Conservation (phyloP, 768 basidiomycete species). For the Rhodotorula kratochvilovae region DNA sequence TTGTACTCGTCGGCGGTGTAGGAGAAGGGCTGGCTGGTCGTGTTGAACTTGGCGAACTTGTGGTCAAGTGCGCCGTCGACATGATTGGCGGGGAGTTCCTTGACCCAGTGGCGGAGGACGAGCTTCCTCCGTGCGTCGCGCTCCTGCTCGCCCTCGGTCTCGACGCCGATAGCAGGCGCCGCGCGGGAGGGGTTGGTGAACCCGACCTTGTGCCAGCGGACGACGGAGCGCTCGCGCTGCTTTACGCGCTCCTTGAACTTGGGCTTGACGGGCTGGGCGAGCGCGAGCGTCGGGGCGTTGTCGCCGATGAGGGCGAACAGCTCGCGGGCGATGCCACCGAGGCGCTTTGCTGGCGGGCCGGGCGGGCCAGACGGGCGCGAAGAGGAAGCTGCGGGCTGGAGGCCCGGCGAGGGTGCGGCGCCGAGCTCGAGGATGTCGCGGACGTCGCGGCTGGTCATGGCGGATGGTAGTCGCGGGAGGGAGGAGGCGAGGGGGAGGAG, state of each 20-base stretch:
- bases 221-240: constrained; percentile 50
- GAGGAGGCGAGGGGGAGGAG: neutral
- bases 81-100: constrained; percentile 45
- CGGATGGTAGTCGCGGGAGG: neutral
- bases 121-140: constrained; percentile 63
- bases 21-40: constrained; percentile 59
- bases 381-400: constrained; percentile 47
- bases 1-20: constrained; percentile 87
- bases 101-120: constrained; percentile 79
- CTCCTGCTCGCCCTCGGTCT: constrained; percentile 62
- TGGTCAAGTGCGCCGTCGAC: constrained; percentile 50
- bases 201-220: constrained; percentile 20
- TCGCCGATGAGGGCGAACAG: constrained; percentile 93
- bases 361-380: constrained; percentile 46
- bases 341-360: constrained; percentile 48
- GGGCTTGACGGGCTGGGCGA: constrained; percentile 65
- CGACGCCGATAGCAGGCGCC: constrained; percentile 8
- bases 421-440: constrained; percentile 72
- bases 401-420: constrained; percentile 45
- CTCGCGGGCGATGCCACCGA: constrained; percentile 84
- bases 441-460: constrained; percentile 59
- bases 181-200: constrained; percentile 32
- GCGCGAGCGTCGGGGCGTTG: constrained; percentile 75
- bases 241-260: constrained; percentile 75
- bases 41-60: constrained; percentile 76